A percentile compares a stretch with the other conserved stretches of the same genome.
Evolutionary conservation across 495 filamentous ascomycete genomes (phyloP).

Genomic region (Penicillium pulvis): DNA sequence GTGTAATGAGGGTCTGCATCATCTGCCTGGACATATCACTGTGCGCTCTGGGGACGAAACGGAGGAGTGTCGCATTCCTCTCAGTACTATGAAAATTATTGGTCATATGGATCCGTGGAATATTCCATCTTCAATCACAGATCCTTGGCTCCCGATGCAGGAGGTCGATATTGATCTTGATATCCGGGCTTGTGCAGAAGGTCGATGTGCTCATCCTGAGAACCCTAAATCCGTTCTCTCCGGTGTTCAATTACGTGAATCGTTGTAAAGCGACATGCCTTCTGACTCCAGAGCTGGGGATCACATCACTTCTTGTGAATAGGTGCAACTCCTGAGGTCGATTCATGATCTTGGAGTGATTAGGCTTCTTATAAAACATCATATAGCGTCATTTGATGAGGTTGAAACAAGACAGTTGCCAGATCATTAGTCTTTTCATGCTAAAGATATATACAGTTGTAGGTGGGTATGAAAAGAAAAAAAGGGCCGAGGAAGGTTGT

Average conservation of each 20-base stretch:
- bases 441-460: slow-evolving; percentile 27
- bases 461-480: slow-evolving; percentile 2
- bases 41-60: neutral
- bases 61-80: slow-evolving; percentile 16
- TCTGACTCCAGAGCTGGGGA: neutral
- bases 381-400: neutral
- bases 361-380: neutral
- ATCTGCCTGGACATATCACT: slow-evolving; percentile 9
- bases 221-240: neutral
- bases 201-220: slow-evolving; percentile 21
- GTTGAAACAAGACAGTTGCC: neutral
- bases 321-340: neutral
- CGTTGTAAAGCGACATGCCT: neutral
- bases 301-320: neutral
- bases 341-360: too few species aligned
- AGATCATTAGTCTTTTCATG: slow-evolving; percentile 25
- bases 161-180: slow-evolving; percentile 31
- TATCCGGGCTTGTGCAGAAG: slow-evolving; percentile 29
- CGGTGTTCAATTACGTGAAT: neutral
- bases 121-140: slow-evolving; percentile 10
- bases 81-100: slow-evolving; percentile 14
- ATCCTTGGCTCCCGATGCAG: slow-evolving; percentile 32
- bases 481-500: neutral
- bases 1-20: slow-evolving; percentile 11
- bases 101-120: slow-evolving; percentile 28